Conservation (phyloP, 2,329 filamentous ascomycete genomes). For the Alternaria panax region DNA sequence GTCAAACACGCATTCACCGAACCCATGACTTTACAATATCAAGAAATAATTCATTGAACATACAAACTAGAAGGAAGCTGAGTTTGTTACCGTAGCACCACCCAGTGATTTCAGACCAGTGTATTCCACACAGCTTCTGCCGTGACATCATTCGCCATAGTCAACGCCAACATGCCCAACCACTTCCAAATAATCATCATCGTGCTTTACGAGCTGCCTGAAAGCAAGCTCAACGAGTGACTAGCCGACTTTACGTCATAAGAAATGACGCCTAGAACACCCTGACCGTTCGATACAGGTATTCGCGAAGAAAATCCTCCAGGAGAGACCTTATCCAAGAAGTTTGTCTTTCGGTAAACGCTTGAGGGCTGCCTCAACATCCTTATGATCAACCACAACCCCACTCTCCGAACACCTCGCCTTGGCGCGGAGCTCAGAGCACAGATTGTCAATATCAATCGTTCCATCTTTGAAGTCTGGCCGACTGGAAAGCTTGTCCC, state of each 20-base stretch:
- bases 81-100: no score
- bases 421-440: slow-evolving; percentile 91
- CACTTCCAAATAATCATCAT: background rate
- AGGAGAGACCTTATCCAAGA: slow-evolving; percentile 1
- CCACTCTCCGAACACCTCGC: slow-evolving; percentile 92
- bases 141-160: background rate
- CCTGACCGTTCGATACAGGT: background rate
- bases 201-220: background rate
- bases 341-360: slow-evolving; percentile 50
- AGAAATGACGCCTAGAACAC: no score
- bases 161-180: background rate
- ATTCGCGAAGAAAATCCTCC: background rate
- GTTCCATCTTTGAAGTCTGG: slow-evolving; percentile 88
- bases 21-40: no score
- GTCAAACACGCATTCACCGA: no score
- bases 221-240: slow-evolving; percentile 12
- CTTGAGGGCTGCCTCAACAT: slow-evolving; percentile 73
- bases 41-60: no score
- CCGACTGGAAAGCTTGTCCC: slow-evolving; percentile 89
- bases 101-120: background rate
- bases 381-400: slow-evolving; percentile 85
- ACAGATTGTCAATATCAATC: slow-evolving; percentile 91
- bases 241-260: no score
- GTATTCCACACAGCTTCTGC: background rate
- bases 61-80: no score